Conservation (phyloP, 2,329 filamentous ascomycete species). For the Thelonectria olida region DNA sequence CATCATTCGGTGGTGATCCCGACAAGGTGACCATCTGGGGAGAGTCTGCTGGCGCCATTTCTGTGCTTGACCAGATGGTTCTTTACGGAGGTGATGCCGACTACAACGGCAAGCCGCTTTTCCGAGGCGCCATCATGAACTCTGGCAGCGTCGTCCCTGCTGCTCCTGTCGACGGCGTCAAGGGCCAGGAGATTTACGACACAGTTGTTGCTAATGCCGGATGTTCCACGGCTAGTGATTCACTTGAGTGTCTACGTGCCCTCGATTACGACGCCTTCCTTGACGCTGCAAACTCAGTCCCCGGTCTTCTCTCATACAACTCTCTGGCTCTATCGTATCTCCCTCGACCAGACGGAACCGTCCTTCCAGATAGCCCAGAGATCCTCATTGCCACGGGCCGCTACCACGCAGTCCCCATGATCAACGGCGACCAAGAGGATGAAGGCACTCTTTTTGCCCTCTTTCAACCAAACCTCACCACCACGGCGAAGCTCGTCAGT, state of each 20-base stretch:
- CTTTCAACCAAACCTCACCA: conserved; percentile 74
- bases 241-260: conserved; percentile 71
- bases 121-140: conserved; percentile 82
- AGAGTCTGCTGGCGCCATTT: conserved; percentile 76
- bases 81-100: conserved; percentile 77
- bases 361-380: conserved; percentile 71
- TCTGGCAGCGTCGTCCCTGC: conserved; percentile 72
- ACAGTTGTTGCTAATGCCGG: conserved; percentile 67
- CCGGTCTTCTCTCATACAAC: conserved; percentile 72
- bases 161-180: conserved; percentile 70
- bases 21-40: conserved; percentile 84
- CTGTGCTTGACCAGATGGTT: conserved; percentile 79
- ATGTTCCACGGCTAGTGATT: conserved; percentile 66
- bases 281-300: conserved; percentile 74
- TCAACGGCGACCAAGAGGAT: conserved; percentile 80
- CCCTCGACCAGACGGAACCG: conserved; percentile 75
- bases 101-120: conserved; percentile 79
- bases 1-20: conserved; percentile 80
- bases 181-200: conserved; percentile 73
- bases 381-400: conserved; percentile 59
- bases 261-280: conserved; percentile 69
- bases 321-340: conserved; percentile 78
- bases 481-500: conserved; percentile 62
- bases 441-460: conserved; percentile 81
- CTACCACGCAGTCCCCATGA: conserved; percentile 59